Evolutionary conservation across 148 eudicot genomes (phyloP), one percentile per base, ranked within the genome.

Genomic region (Amaranthus palmeri): DNA sequence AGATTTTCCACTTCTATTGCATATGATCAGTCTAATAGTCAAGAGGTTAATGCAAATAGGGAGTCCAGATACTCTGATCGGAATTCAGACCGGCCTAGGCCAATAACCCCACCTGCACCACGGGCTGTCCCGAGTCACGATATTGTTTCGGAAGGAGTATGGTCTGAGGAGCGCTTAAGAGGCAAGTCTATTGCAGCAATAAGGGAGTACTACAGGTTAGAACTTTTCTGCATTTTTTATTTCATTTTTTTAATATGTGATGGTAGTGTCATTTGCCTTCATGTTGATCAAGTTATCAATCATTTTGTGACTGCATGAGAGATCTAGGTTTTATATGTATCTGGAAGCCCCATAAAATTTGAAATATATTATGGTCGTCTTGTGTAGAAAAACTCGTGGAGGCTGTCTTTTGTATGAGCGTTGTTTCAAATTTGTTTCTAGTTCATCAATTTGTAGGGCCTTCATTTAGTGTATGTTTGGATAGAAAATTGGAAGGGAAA

Each of bases 121-220:
- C 88, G 72, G 48, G 67, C 76, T 5, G 54, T 64, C 69, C 72
- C 80, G 4, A 47, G 69, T 5, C 88, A 68, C 47, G 81, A 76
- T 84, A 54, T 61, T 42, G 63, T 85, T 75, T 74, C 83, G 3
- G 90, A 85, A 14, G 82, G 75, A 68, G 82, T 81, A 12, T 79
- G 63, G 82, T 67, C 90, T 18, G 97, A 95, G 69, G 90, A 95
- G 62, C 87, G 61, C 25, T 76, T 95, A 71, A 83, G 86, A n/a
- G 86, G 83, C 61, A 84, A 49, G 85, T 89, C 97, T 9, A 51
- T 86, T 50, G 78, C 85, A 63, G 79, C 99, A 71, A 92, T 95
- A 66, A 86, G 81, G 80, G 97, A 95, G 74, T 95, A 75, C 55
- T 95, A 95, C 92, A 89, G 97, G 97, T 95, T 74, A 61, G 13